phyloP scores from a whole-genome alignment of 768 basidiomycete species.

The Macrolepiota fuliginosa region DNA sequence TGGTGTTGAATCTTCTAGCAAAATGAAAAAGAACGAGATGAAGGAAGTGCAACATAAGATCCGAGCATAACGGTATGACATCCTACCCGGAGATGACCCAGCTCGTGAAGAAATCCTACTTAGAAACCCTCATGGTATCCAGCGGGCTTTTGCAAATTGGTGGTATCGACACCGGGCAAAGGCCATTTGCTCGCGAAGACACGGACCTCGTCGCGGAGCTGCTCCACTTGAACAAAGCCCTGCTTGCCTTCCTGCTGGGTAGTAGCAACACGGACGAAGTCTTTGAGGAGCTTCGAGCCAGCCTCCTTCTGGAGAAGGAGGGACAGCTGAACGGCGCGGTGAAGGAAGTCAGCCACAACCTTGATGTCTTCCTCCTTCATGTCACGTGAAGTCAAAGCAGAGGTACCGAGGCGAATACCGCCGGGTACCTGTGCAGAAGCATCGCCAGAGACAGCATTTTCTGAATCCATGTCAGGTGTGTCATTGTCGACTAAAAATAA shows the following conservation, averaged over 20 bases:
- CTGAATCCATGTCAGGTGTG: conserved; percentile 31
- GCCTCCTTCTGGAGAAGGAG: conserved; percentile 91
- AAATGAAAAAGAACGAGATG: not conserved
- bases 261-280: conserved; percentile 85
- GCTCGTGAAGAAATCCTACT: not conserved
- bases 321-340: conserved; percentile 92
- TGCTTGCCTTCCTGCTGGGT: conserved; percentile 64
- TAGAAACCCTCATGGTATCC: conserved; percentile 56
- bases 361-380: conserved; percentile 89
- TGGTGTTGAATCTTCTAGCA: conserved; percentile 11
- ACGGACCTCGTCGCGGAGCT: conserved; percentile 78
- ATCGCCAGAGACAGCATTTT: conserved; percentile 97
- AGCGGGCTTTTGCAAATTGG: conserved; percentile 50
- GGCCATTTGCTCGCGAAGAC: conserved; percentile 88
- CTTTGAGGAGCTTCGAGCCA: conserved; percentile 91
- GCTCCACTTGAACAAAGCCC: conserved; percentile 67
- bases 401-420: conserved; percentile 94
- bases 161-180: conserved; percentile 77
- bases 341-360: conserved; percentile 85
- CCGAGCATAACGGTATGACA: not conserved
- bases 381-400: conserved; percentile 91
- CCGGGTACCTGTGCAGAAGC: conserved; percentile 94
- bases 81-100: not conserved
- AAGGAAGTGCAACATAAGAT: not conserved
- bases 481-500: not conserved